A percentile compares a stretch with the other conserved stretches of the same genome.
These are phyloP conservation scores for Chytriomyces sp. DNA, from an alignment of 192 early-diverging fungal genomes.

Conservation along the genomic window DNA sequence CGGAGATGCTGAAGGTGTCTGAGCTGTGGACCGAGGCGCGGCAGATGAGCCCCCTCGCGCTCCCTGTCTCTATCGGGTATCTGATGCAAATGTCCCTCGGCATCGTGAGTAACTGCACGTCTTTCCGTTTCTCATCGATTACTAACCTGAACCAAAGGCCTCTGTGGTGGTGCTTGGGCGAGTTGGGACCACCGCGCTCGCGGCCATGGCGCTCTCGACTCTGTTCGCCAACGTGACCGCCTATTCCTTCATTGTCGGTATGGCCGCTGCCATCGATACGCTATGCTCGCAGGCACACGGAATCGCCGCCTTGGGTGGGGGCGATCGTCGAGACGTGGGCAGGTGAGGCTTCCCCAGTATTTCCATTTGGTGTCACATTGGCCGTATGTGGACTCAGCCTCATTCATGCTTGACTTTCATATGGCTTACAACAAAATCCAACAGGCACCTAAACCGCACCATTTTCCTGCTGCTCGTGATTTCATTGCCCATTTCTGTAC, in stretches of 20 bases:
- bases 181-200: slow-evolving; percentile 40
- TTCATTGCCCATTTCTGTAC: slow-evolving; percentile 67
- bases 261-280: slow-evolving; percentile 53
- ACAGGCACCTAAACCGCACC: slow-evolving; percentile 61
- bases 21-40: background rate
- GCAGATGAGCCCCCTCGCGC: background rate
- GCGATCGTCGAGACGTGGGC: background rate
- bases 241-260: slow-evolving; percentile 43
- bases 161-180: background rate
- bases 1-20: background rate
- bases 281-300: slow-evolving; percentile 51
- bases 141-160: background rate
- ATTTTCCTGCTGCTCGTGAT: slow-evolving; percentile 73
- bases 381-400: background rate
- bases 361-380: background rate
- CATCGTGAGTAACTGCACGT: background rate
- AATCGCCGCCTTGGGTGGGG: background rate
- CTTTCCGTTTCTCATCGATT: background rate
- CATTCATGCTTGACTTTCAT: slow-evolving; percentile 8
- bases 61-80: slow-evolving; percentile 17
- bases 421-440: no score
- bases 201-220: slow-evolving; percentile 29
- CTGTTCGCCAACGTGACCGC: slow-evolving; percentile 52
- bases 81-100: background rate
- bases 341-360: background rate